Evolutionary conservation across 768 basidiomycete species (phyloP).

Genomic region (Calocybe cyanea): DNA sequence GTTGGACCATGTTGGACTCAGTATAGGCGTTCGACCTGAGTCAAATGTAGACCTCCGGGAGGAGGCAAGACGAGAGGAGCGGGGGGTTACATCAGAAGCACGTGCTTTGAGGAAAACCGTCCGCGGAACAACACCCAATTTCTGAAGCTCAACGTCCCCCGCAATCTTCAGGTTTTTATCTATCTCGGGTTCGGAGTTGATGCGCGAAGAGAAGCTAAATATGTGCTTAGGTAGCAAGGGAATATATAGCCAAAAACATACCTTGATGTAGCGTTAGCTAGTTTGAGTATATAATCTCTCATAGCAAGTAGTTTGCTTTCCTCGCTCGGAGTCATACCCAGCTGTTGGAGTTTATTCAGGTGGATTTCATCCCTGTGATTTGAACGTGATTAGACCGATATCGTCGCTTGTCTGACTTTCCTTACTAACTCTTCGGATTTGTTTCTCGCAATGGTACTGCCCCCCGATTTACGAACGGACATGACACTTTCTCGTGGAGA

Average conservation of each 20-base stretch:
- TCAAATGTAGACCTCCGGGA: slow-evolving; percentile 37
- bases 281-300: slow-evolving; percentile 83
- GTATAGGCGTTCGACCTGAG: slow-evolving; percentile 34
- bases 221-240: not conserved
- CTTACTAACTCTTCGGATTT: slow-evolving; percentile 78
- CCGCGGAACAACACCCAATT: slow-evolving; percentile 85
- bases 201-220: slow-evolving; percentile 62
- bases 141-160: slow-evolving; percentile 75
- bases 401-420: slow-evolving; percentile 2
- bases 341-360: slow-evolving; percentile 72
- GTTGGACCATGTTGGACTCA: slow-evolving; percentile 47
- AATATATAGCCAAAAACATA: no score
- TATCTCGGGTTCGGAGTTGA: slow-evolving; percentile 58
- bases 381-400: not conserved
- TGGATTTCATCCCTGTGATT: slow-evolving; percentile 69
- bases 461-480: slow-evolving; percentile 52
- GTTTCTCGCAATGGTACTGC: slow-evolving; percentile 39
- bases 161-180: slow-evolving; percentile 61
- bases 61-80: slow-evolving; percentile 35
- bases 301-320: slow-evolving; percentile 86
- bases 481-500: slow-evolving; percentile 72
- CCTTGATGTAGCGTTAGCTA: slow-evolving; percentile 79
- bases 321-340: slow-evolving; percentile 81
- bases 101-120: slow-evolving; percentile 82
- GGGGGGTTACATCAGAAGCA: slow-evolving; percentile 34